Evolutionary conservation across 805 yeast genomes (phyloP).

Genomic region (Candida qinlingensis): DNA sequence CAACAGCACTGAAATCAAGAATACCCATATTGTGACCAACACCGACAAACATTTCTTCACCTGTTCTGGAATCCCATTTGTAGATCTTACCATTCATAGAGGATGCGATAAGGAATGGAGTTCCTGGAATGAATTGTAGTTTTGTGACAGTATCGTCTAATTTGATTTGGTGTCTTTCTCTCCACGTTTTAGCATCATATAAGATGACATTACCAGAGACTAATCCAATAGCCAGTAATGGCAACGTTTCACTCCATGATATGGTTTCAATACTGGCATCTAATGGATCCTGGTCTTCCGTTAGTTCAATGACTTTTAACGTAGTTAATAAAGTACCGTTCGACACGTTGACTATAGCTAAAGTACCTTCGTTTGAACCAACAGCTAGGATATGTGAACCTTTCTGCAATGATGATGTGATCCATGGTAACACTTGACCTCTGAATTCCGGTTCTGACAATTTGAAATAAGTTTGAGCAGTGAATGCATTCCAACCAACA

Average conservation of each 20-base stretch:
- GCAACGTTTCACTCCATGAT: constrained; percentile 63
- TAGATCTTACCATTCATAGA: constrained; percentile 83
- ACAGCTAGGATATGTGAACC: constrained; percentile 57
- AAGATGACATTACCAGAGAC: constrained; percentile 84
- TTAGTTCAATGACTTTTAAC: constrained; percentile 58
- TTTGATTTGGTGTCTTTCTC: constrained; percentile 64
- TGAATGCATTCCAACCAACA: constrained; percentile 85
- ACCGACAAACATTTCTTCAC: constrained; percentile 69
- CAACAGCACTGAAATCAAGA: constrained; percentile 71
- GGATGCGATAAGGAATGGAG: constrained; percentile 60
- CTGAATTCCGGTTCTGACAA: constrained; percentile 61
- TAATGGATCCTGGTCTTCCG: constrained; percentile 49
- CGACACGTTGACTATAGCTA: constrained; percentile 71
- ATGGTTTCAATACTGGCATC: constrained; percentile 77
- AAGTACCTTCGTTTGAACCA: constrained; percentile 85
- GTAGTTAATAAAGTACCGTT: constrained; percentile 65
- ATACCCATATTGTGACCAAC: constrained; percentile 94
- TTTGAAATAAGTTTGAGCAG: constrained; percentile 64
- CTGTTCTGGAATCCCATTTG: constrained; percentile 87
- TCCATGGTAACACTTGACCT: constrained; percentile 86
- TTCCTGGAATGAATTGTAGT: constrained; percentile 53
- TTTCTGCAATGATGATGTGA: constrained; percentile 50
- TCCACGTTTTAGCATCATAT: constrained; percentile 84
- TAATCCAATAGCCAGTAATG: constrained; percentile 78
- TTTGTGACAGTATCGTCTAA: constrained; percentile 83